Percentiles rank a stretch among this genome's conserved stretches.
These are phyloP conservation scores for Paspalum notatum DNA, from an alignment of 176 grass and related monocot genomes.

Conservation along the genomic window DNA sequence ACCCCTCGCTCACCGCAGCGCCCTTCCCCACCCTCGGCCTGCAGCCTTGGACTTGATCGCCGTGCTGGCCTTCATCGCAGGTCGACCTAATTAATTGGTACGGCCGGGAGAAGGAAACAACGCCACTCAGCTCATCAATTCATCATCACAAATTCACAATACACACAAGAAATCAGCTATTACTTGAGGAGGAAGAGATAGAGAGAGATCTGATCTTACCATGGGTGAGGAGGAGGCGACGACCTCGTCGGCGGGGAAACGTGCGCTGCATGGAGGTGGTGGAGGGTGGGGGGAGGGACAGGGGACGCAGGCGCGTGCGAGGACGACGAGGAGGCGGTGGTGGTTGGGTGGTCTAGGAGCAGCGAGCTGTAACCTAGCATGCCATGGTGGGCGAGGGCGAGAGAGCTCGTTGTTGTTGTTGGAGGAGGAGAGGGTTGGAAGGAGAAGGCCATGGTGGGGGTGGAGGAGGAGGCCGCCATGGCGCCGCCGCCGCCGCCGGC, in stretches of 20 bases:
- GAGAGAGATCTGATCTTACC: slow-evolving; percentile 29
- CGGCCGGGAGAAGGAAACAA: not conserved
- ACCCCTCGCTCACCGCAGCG: not conserved
- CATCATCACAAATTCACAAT: not conserved
- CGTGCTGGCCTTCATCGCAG: slow-evolving; percentile 19
- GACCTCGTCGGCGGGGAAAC: slow-evolving; percentile 34
- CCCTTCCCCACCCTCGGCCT: slow-evolving; percentile 35
- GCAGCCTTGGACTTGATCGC: slow-evolving; percentile 1
- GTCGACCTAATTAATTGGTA: slow-evolving; percentile 14
- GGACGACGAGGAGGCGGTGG: not conserved
- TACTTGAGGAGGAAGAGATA: not conserved
- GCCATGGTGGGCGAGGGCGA: slow-evolving; percentile 39
- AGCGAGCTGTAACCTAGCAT: slow-evolving; percentile 51
- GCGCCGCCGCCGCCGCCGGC: not conserved
- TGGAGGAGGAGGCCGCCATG: slow-evolving; percentile 21
- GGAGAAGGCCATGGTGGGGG: slow-evolving; percentile 26
- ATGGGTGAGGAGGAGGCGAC: slow-evolving; percentile 35
- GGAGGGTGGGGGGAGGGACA: slow-evolving; percentile 23
- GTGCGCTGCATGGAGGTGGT: slow-evolving; percentile 24
- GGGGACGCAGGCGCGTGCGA: slow-evolving; percentile 35
- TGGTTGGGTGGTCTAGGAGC: slow-evolving; percentile 46
- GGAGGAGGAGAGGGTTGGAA: slow-evolving; percentile 39
- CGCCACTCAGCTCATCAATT: no score
- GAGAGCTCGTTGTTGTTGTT: not conserved
- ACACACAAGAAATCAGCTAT: no score